Percentiles rank a stretch among this genome's conserved stretches.
Conservation (phyloP, 345 rosid genomes). For the Excoecaria agallocha region DNA sequence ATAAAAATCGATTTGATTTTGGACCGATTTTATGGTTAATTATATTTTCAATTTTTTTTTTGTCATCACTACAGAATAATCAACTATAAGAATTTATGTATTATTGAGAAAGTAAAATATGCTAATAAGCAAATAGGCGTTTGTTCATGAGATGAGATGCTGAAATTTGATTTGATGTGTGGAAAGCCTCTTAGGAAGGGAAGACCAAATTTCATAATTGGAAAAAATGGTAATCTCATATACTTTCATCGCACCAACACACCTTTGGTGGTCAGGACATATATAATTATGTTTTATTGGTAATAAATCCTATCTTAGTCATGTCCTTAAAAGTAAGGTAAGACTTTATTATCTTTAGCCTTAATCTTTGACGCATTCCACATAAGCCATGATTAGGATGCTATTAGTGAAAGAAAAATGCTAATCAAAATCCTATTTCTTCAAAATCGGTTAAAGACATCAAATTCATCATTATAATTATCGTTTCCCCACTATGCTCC, state of each 20-base stretch:
- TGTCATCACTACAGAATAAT: too few relatives aligned
- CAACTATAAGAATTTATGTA: too few relatives aligned
- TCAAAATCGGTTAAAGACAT: background rate
- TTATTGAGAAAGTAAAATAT: too few relatives aligned
- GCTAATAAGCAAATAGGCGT: background rate
- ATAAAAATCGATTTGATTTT: too few relatives aligned
- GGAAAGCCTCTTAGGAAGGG: background rate
- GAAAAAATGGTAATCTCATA: background rate
- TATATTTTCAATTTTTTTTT: too few relatives aligned
- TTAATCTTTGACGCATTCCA: background rate
- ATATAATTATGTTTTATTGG: constrained; percentile 5
- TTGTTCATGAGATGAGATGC: background rate
- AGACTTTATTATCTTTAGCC: constrained; percentile 7
- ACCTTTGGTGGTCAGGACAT: constrained; percentile 1
- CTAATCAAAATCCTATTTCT: background rate
- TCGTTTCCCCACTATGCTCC: background rate
- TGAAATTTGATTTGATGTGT: background rate
- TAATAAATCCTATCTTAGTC: background rate
- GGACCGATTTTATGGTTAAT: too few relatives aligned
- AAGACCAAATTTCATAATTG: background rate
- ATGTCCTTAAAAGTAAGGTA: constrained; percentile 2
- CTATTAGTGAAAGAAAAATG: background rate
- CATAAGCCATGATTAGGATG: constrained; percentile 5
- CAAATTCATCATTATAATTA: background rate
- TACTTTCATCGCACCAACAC: background rate